Evolutionary conservation across 345 rosid species (phyloP).

Genomic region (Mercurialis annua): DNA sequence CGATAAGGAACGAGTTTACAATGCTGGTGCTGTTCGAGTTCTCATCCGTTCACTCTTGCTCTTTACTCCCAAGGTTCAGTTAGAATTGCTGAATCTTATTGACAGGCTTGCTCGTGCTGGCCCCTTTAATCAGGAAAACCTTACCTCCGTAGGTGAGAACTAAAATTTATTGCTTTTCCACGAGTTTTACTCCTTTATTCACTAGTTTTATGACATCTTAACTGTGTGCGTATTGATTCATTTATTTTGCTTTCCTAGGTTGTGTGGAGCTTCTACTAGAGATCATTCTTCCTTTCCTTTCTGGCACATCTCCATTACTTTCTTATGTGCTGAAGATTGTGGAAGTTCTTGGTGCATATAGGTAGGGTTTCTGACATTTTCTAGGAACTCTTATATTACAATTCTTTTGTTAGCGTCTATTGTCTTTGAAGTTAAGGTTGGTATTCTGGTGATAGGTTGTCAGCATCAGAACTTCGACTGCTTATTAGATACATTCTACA

Average conservation of each 20-base stretch:
- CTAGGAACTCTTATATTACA: conserved; percentile 5
- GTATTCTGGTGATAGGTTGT: conserved; percentile 66
- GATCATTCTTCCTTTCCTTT: conserved; percentile 81
- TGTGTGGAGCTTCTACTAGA: conserved; percentile 94
- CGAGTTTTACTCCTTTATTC: background rate
- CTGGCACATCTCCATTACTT: conserved; percentile 78
- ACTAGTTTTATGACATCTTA: conserved; percentile 1
- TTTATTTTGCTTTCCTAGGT: conserved; percentile 47
- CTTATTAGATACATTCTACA: conserved; percentile 84
- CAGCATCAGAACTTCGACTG: conserved; percentile 81
- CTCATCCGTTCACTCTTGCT: conserved; percentile 81
- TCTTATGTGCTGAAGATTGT: conserved; percentile 88
- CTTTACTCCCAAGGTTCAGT: conserved; percentile 90
- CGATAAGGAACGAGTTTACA: conserved; percentile 78
- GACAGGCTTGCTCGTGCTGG: conserved; percentile 84
- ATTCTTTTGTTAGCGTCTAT: conserved; percentile 22
- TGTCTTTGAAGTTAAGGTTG: conserved; percentile 18
- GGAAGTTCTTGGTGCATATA: conserved; percentile 93
- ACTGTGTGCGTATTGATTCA: conserved; percentile 16
- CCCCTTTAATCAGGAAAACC: conserved; percentile 91
- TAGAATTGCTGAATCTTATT: conserved; percentile 74
- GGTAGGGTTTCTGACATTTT: conserved; percentile 39
- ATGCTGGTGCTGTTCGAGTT: conserved; percentile 86
- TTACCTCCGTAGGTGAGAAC: conserved; percentile 85
- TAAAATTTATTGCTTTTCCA: background rate